Percentiles rank a stretch among this genome's conserved stretches.
phyloP scores from a whole-genome alignment of 345 rosid species.

The Rhodamnia rubescens region DNA sequence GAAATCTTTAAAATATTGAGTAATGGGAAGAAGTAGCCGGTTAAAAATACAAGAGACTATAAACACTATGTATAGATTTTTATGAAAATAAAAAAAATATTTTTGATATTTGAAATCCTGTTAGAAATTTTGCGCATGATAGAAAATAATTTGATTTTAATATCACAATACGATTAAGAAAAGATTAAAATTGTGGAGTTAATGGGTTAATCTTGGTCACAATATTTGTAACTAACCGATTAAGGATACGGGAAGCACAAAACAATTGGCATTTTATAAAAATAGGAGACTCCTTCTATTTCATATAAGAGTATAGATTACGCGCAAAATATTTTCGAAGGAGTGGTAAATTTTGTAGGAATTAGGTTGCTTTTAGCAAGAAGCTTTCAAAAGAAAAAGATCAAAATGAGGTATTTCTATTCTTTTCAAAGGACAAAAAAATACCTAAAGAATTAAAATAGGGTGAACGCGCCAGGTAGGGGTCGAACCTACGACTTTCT shows the following conservation, averaged over 20 bases:
- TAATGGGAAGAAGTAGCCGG: background rate
- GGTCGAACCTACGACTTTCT: conserved; percentile 94
- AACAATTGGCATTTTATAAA: no score
- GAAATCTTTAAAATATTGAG: background rate
- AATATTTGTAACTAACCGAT: no score
- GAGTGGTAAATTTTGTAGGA: background rate
- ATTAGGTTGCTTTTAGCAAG: background rate
- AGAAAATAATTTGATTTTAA: background rate
- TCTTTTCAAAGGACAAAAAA: no score
- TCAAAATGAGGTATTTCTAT: background rate
- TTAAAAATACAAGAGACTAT: background rate
- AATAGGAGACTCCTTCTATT: no score
- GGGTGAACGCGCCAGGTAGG: conserved; percentile 64
- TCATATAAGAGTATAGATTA: no score
- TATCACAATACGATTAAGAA: background rate
- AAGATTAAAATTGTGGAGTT: background rate
- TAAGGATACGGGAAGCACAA: no score
- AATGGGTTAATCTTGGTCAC: background rate
- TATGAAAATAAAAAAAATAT: background rate
- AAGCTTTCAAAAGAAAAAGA: background rate
- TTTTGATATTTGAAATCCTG: background rate
- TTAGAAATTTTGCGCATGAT: background rate
- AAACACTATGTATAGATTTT: background rate
- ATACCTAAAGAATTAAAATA: background rate
- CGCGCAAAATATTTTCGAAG: no score